Evolutionary conservation across 768 basidiomycete species (phyloP).

Genomic region (Termitomyces sp.): DNA sequence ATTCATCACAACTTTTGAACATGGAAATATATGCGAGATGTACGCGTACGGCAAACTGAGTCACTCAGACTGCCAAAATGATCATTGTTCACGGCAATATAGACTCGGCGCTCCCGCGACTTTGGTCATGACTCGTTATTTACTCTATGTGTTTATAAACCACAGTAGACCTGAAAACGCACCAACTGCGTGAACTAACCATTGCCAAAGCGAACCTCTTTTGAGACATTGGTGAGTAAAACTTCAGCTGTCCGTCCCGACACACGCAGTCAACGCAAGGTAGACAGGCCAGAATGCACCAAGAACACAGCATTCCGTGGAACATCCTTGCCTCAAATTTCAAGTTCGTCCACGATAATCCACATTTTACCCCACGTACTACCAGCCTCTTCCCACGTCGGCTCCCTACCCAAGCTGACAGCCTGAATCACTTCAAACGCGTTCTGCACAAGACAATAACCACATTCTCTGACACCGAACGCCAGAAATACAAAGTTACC

Average conservation of each 20-base stretch:
- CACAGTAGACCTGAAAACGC: background rate
- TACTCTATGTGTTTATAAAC: background rate
- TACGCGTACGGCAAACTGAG: no score
- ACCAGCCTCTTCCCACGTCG: conserved; percentile 6
- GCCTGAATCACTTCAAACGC: conserved; percentile 7
- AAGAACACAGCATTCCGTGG: no score
- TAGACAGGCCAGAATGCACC: background rate
- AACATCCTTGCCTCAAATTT: background rate
- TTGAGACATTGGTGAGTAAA: background rate
- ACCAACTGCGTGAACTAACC: background rate
- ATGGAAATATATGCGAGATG: background rate
- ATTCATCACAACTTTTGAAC: background rate
- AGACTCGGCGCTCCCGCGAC: background rate
- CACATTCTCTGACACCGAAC: conserved; percentile 11
- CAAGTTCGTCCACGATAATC: conserved; percentile 9
- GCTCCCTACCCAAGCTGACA: conserved; percentile 4
- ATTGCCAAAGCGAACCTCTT: background rate
- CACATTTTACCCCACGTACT: background rate
- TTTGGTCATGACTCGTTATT: background rate
- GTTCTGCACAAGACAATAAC: conserved; percentile 4
- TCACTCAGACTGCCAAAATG: background rate
- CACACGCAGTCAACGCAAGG: background rate
- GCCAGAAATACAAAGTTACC: conserved; percentile 5
- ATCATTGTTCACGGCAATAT: background rate
- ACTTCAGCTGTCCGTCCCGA: background rate